Evolutionary conservation across 2,329 filamentous ascomycete genomes (phyloP).

Genomic region (Emmonsiellopsis sp.): DNA sequence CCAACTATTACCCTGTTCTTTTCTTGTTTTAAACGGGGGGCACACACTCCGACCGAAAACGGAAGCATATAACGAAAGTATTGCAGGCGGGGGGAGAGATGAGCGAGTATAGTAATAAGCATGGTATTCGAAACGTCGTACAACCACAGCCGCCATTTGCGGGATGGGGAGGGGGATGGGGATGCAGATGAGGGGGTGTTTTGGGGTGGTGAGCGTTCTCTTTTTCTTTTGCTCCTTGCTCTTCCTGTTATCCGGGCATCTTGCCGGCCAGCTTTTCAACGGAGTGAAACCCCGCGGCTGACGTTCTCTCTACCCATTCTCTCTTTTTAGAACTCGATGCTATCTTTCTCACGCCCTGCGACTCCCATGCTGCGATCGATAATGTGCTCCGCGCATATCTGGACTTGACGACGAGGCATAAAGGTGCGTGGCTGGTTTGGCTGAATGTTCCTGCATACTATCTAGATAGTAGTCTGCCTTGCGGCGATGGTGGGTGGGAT

Average conservation of each 20-base stretch:
- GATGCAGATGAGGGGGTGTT: slow-evolving; percentile 71
- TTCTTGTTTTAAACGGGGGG: no score
- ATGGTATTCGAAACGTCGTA: slow-evolving; percentile 60
- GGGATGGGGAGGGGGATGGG: no score
- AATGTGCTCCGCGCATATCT: slow-evolving; percentile 79
- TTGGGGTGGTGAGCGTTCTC: slow-evolving; percentile 62
- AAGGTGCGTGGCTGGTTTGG: slow-evolving; percentile 36
- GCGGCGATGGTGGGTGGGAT: background rate
- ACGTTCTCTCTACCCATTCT: slow-evolving; percentile 1
- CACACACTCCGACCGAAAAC: no score
- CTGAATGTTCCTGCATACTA: background rate
- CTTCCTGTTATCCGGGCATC: background rate
- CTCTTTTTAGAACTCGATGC: slow-evolving; percentile 51
- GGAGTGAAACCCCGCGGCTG: no score
- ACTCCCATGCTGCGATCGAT: slow-evolving; percentile 63
- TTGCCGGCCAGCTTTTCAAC: no score
- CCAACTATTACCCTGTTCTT: no score
- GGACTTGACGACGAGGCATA: slow-evolving; percentile 63
- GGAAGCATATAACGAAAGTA: background rate
- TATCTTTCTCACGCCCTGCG: slow-evolving; percentile 51
- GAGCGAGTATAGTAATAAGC: slow-evolving; percentile 21
- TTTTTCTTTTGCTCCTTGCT: slow-evolving; percentile 2
- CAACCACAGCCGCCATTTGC: slow-evolving; percentile 31
- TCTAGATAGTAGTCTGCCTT: background rate
- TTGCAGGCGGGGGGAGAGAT: slow-evolving; percentile 24